Base-by-base conservation (phyloP, 2,329 filamentous ascomycete genomes). In the Karstenula rhodostoma region DNA sequence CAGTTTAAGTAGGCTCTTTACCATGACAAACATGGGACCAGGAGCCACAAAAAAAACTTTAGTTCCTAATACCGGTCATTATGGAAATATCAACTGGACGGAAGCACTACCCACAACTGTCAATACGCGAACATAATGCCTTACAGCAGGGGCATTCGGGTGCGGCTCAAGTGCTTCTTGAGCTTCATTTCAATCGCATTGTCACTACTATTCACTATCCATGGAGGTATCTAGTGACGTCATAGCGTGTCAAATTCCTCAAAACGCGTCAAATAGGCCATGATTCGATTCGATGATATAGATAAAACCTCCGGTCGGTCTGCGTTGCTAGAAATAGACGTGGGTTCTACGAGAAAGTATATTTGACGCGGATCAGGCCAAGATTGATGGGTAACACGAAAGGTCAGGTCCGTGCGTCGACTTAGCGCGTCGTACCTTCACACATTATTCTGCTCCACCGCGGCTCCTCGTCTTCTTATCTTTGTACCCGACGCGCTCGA, bases 401-500 rank as follows among this genome's bases (percentile, higher is more conserved):
- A 27, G n/a, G 17, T 40, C n/a, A 19, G 40, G 49, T 54, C 37
- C 53, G 58, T 60, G 47, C 52, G 9, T 23, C 13, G 44, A 37
- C 4, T 23, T 15, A 46, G 52, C 59, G 59, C 59, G 59, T 56
- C 33, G 43, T 62, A 54, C 51, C 59, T 43, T 27, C 37, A 27
- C 42, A 58, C 57, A 60, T 60, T 58, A 60, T 63, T 58, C 64
- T 66, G 63, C 46, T 61, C 59, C 47, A 56, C 53, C 43, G 53
- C 53, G 46, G 47, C 52, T 48, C 55, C 49, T 54, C 58, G 48
- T 64, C 56, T 62, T 58, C 59, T 57, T 59, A 52, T 43, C 53
- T 58, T 44, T 57, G 54, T 56, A 59, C 56, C 61, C 60, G 55
- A 70, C 72, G 69, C 71, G 68, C 64, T 58, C 60, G 54, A 62